These are phyloP conservation scores for Solanum clarkiae DNA, from an alignment of 257 asterid species.

Conservation along the genomic window DNA sequence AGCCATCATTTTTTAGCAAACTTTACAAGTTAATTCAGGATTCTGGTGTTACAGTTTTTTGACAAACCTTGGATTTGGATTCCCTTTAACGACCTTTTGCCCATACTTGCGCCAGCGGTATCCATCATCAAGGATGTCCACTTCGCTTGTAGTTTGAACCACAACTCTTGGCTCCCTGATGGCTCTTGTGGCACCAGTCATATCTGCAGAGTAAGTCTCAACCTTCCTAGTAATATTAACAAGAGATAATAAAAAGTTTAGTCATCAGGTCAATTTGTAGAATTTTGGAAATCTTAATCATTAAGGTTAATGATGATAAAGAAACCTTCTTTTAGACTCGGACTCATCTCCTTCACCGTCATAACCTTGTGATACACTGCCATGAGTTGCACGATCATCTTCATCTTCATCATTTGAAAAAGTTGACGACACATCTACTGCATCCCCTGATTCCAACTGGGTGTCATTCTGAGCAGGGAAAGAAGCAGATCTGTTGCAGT, in stretches of 20 bases:
- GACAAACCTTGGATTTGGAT: conserved; percentile 83
- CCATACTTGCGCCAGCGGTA: conserved; percentile 97
- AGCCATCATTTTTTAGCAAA: neutral
- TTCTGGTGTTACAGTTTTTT: neutral
- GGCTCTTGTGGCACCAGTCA: conserved; percentile 43
- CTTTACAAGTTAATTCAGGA: neutral
- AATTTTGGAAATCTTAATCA: neutral
- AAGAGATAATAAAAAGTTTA: neutral
- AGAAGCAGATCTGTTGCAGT: conserved; percentile 19
- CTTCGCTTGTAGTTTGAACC: conserved; percentile 91
- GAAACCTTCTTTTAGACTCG: conserved; percentile 77
- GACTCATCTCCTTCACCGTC: conserved; percentile 78
- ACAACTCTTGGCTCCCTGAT: conserved; percentile 83
- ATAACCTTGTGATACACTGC: conserved; percentile 52
- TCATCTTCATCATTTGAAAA: conserved; percentile 64
- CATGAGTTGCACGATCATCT: conserved; percentile 47
- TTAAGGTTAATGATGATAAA: neutral
- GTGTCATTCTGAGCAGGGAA: conserved; percentile 26
- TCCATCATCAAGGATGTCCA: conserved; percentile 86
- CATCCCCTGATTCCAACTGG: conserved; percentile 40
- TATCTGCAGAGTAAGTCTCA: conserved; percentile 32
- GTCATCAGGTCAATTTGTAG: neutral
- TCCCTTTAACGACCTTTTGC: conserved; percentile 89
- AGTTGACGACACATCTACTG: conserved; percentile 39
- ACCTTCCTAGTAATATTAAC: conserved; percentile 27